Evolutionary conservation across 2,329 filamentous ascomycete genomes (phyloP).

Genomic region (Bimuria novae-zelandiae): DNA sequence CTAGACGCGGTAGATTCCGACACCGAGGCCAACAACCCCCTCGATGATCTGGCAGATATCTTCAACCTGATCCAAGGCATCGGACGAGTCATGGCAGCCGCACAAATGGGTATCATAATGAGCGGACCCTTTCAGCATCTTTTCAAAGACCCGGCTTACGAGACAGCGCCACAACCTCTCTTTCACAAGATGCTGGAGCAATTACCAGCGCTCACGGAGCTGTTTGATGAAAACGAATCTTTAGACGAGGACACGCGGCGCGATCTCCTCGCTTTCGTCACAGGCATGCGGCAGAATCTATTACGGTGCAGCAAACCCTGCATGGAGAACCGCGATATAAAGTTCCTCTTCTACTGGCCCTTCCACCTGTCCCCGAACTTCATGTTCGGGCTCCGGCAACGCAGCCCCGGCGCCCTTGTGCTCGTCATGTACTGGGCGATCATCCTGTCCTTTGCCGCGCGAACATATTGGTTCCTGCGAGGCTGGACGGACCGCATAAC

Average conservation of each 20-base stretch:
- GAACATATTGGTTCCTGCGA: conserved; percentile 47
- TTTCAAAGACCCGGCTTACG: conserved; percentile 22
- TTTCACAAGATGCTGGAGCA: conserved; percentile 27
- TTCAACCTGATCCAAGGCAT: conserved; percentile 45
- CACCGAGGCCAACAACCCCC: conserved; percentile 13
- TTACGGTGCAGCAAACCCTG: conserved; percentile 26
- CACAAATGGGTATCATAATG: conserved; percentile 20
- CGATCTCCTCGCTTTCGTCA: conserved; percentile 21
- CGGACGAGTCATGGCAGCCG: conserved; percentile 32
- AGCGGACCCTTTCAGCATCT: conserved; percentile 32
- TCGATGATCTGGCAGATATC: conserved; percentile 41
- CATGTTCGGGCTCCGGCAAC: conserved; percentile 34
- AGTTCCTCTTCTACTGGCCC: conserved; percentile 47
- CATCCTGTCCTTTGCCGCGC: conserved; percentile 39
- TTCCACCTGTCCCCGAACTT: conserved; percentile 41
- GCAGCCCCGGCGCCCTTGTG: conserved; percentile 41
- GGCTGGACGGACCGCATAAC: conserved; percentile 40
- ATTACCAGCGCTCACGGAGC: conserved; percentile 22
- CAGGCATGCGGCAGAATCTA: conserved; percentile 25
- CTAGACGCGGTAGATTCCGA: conserved; percentile 25
- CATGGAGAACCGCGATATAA: conserved; percentile 39
- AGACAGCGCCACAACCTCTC: conserved; percentile 34
- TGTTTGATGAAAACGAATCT: conserved; percentile 27
- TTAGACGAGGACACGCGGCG: conserved; percentile 23
- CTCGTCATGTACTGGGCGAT: conserved; percentile 47